Conservation (phyloP, 164 flowering plant genomes). For the Annona squamosa region DNA sequence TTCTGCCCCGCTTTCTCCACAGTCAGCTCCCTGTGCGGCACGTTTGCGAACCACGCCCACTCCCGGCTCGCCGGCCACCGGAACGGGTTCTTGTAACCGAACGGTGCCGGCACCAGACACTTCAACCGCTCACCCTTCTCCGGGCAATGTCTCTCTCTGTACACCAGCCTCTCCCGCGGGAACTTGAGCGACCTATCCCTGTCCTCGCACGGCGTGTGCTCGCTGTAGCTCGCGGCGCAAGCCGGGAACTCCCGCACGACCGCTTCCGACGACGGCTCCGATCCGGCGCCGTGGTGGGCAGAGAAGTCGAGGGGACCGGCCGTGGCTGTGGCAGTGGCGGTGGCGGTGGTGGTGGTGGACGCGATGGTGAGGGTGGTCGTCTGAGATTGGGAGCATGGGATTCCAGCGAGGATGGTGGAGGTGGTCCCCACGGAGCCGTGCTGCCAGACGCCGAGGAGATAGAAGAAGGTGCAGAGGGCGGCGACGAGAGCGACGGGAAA, state of each 20-base stretch:
- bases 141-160: slow-evolving; percentile 90
- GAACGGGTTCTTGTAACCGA: slow-evolving; percentile 61
- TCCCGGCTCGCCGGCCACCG: slow-evolving; percentile 84
- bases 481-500: slow-evolving; percentile 15
- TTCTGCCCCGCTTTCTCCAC: slow-evolving; percentile 86
- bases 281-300: slow-evolving; percentile 44
- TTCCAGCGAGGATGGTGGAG: neutral
- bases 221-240: slow-evolving; percentile 45
- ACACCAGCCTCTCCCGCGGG: slow-evolving; percentile 42
- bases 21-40: slow-evolving; percentile 70
- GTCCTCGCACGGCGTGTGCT: slow-evolving; percentile 91
- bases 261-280: slow-evolving; percentile 9
- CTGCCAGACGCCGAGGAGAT: slow-evolving; percentile 48
- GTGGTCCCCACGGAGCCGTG: slow-evolving; percentile 18
- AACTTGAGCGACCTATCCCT: slow-evolving; percentile 50
- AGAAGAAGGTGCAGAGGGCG: slow-evolving; percentile 48
- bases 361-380: neutral
- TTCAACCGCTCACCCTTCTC: slow-evolving; percentile 24
- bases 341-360: slow-evolving; percentile 2
- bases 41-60: slow-evolving; percentile 77
- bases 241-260: slow-evolving; percentile 33
- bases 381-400: slow-evolving; percentile 3
- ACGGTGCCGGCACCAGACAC: slow-evolving; percentile 80
- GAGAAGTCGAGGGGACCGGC: slow-evolving; percentile 45
- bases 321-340: neutral